A percentile compares a stretch with the other conserved stretches of the same genome.
Conservation (phyloP, 768 basidiomycete species). For the Kwoniella sp. region DNA sequence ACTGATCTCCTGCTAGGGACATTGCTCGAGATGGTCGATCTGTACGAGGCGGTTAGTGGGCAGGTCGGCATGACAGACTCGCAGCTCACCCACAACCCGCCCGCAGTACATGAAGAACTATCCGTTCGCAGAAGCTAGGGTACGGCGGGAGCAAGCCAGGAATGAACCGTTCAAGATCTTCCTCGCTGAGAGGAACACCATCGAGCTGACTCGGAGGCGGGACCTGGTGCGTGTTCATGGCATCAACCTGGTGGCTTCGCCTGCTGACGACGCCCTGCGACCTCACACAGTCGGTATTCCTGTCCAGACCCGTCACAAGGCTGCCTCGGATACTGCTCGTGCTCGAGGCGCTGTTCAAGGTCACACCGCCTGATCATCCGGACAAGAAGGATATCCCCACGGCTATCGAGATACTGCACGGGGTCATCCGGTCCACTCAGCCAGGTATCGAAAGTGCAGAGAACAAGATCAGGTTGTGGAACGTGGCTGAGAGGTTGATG, state of each 20-base stretch:
- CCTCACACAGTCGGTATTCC: conserved; percentile 59
- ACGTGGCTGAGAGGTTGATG: conserved; percentile 66
- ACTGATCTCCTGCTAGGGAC: conserved; percentile 36
- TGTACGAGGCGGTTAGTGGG: conserved; percentile 38
- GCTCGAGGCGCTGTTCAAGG: conserved; percentile 64
- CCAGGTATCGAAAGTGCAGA: conserved; percentile 90
- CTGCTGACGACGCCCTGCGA: neutral
- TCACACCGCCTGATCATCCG: conserved; percentile 63
- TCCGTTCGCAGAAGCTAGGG: conserved; percentile 74
- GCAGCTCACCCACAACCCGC: neutral
- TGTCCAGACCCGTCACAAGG: conserved; percentile 83
- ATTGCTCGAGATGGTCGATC: conserved; percentile 24
- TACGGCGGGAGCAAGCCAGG: conserved; percentile 67
- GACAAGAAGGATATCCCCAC: conserved; percentile 74
- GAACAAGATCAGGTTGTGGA: conserved; percentile 82
- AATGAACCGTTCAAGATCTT: conserved; percentile 68
- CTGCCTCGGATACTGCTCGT: conserved; percentile 73
- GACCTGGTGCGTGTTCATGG: conserved; percentile 51
- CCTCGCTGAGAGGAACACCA: conserved; percentile 49
- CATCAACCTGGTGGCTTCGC: neutral
- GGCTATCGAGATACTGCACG: conserved; percentile 62
- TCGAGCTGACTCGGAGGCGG: conserved; percentile 31
- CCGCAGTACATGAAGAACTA: conserved; percentile 56
- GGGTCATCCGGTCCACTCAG: conserved; percentile 70
- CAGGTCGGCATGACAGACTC: neutral